Base-by-base conservation (phyloP, 345 rosid genomes). In the Lumnitzera racemosa region DNA sequence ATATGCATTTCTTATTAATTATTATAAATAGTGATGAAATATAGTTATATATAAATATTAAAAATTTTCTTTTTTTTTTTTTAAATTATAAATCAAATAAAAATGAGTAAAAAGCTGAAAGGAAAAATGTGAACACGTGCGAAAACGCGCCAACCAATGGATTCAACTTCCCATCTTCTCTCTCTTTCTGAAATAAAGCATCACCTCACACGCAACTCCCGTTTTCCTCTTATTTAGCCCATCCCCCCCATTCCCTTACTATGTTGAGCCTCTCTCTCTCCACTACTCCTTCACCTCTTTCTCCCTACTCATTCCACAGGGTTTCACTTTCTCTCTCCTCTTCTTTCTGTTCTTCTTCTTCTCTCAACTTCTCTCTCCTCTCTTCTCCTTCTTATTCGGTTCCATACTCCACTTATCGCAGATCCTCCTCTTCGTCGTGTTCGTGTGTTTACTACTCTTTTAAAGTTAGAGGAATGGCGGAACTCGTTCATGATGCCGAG, bases 381-480 rank as follows among this genome's bases (percentile, higher is more conserved):
- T 47, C 61, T 49, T 58, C 50, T 70, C 16, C 64, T 69, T 66
- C 56, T 70, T 24, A 66, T 52, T 49, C 64, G 49, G 63, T 58
- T 68, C 69, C 11, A 61, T 63, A 59, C 72, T 71, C 79, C 58
- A 63, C 60, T 58, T 58, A 71, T 27, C 65, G 59, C 36, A 67
- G 80, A 63, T 67, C 70, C 66, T 56, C 67, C 43, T 36, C 43
- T 36, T 56, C 56, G 20, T 23, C 70, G 5, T 67, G 74, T 62
- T 64, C 73, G 8, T 81, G 76, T 56, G 64, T 47, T 8, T 61
- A 67, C 53, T 48, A 51, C 62, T 63, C 78, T 8, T 49, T 70
- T 20, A 62, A 68, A 64, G 79, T 74, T 12, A 67, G 72, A 64
- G 84, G 85, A 27, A 84, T 82, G 89, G 73, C 95, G 5, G 85